A percentile compares a stretch with the other conserved stretches of the same genome.
Conservation (phyloP, 2,329 filamentous ascomycete genomes). For the Ophiocordyceps camponoti-saundersi region DNA sequence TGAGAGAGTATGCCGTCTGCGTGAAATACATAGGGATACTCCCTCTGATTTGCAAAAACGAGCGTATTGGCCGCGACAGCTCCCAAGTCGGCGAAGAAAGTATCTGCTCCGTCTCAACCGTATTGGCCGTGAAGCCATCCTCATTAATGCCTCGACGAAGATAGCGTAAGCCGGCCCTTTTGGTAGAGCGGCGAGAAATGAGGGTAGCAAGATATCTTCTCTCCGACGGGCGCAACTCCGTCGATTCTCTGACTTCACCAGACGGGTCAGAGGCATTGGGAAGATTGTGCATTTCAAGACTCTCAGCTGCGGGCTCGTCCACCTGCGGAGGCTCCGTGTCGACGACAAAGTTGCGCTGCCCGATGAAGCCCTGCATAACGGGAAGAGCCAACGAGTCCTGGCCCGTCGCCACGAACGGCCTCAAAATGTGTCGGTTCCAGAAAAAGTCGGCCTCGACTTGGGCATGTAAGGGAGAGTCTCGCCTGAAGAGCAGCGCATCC, state of each 20-base stretch:
- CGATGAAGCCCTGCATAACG: conserved; percentile 86
- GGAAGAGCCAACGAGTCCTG: conserved; percentile 60
- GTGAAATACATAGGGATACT: conserved; percentile 94
- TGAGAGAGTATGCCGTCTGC: conserved; percentile 84
- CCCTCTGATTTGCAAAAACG: conserved; percentile 74
- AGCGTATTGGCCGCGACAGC: conserved; percentile 46
- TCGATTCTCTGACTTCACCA: conserved; percentile 11
- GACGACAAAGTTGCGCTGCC: conserved; percentile 65
- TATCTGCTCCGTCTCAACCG: conserved; percentile 89
- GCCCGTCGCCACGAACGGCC: conserved; percentile 58
- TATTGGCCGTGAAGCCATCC: conserved; percentile 74
- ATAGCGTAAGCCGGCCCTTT: conserved; percentile 78
- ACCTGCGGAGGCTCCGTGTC: conserved; percentile 41
- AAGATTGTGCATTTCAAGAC: conserved; percentile 26
- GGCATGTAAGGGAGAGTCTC: conserved; percentile 42
- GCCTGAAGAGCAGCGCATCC: conserved; percentile 5
- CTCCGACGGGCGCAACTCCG: conserved; percentile 30
- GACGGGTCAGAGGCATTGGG: conserved; percentile 11
- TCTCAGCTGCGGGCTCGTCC: conserved; percentile 27
- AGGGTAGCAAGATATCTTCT: conserved; percentile 63
- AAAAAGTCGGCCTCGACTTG: conserved; percentile 68
- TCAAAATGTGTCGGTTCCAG: conserved; percentile 69
- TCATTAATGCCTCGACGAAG: conserved; percentile 82
- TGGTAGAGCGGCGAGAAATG: conserved; percentile 75
- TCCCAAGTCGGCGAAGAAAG: conserved; percentile 57